Evolutionary conservation across 1,284 basidiomycete genomes (phyloP).

Genomic region (Leccinum discolor): DNA sequence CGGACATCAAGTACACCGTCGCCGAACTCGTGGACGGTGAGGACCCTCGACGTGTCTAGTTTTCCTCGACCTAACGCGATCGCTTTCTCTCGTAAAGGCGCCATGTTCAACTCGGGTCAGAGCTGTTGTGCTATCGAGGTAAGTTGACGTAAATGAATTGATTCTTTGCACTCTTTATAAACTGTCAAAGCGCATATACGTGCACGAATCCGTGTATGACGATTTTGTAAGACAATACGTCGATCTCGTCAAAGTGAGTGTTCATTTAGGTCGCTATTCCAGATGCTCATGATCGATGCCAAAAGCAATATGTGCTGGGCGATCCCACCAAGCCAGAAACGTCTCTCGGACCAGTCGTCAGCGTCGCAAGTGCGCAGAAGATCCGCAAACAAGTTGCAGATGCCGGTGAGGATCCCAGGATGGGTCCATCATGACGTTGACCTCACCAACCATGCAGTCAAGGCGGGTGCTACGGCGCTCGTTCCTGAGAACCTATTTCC

Average conservation of each 20-base stretch:
- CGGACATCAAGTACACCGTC: constrained; percentile 82
- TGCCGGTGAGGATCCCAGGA: constrained; percentile 52
- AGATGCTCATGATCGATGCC: background rate
- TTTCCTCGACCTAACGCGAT: too few species aligned
- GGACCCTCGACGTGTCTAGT: background rate
- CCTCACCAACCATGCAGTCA: constrained; percentile 44
- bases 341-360: constrained; percentile 91
- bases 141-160: constrained; percentile 10
- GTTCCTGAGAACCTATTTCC: too few species aligned
- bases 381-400: constrained; percentile 87
- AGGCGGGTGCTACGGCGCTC: constrained; percentile 59
- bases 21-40: constrained; percentile 87
- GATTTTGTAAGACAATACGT: constrained; percentile 79
- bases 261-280: background rate
- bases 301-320: constrained; percentile 77
- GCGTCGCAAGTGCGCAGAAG: constrained; percentile 77
- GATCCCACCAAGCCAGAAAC: constrained; percentile 79
- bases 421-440: background rate
- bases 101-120: constrained; percentile 60
- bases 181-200: constrained; percentile 81
- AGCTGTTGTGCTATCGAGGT: constrained; percentile 88
- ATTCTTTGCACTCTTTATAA: background rate
- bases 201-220: constrained; percentile 84
- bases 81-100: too few species aligned
- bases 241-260: constrained; percentile 66